phyloP scores from a whole-genome alignment of 129 eudicot genomes.

The Flaveria trinervia region DNA sequence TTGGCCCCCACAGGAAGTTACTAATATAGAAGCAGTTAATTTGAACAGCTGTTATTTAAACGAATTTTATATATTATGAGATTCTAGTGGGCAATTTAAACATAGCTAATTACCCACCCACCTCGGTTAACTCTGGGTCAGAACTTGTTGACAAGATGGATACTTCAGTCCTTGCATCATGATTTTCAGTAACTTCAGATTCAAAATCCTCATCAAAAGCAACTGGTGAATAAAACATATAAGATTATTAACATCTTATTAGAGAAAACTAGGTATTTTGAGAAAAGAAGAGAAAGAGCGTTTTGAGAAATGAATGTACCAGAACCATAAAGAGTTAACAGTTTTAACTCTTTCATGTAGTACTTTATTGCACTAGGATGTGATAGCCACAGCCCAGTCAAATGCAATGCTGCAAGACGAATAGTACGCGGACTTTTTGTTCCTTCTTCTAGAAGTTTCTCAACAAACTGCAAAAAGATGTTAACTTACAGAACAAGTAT shows the following conservation, averaged over 20 bases:
- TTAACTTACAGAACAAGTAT: conserved; percentile 18
- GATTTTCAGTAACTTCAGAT: conserved; percentile 86
- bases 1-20: not conserved
- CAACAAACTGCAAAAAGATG: conserved; percentile 61
- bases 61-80: not conserved
- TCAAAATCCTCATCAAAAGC: conserved; percentile 99
- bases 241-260: not conserved
- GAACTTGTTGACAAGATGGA: conserved; percentile 72
- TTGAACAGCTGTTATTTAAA: not conserved
- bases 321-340: conserved; percentile 89
- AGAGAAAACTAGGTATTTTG: not conserved
- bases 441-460: conserved; percentile 91
- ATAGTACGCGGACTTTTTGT: conserved; percentile 94
- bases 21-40: not conserved
- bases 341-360: conserved; percentile 80
- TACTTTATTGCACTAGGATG: conserved; percentile 70
- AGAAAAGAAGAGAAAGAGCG: conserved; percentile 8
- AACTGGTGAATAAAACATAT: conserved; percentile 47
- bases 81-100: not conserved
- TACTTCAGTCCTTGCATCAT: conserved; percentile 84
- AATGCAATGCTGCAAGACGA: conserved; percentile 95
- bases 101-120: conserved; percentile 33
- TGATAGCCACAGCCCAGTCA: conserved; percentile 83
- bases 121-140: conserved; percentile 87
- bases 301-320: conserved; percentile 46